Evolutionary conservation across 805 yeast species (phyloP).

Genomic region (Candida glaebosa): DNA sequence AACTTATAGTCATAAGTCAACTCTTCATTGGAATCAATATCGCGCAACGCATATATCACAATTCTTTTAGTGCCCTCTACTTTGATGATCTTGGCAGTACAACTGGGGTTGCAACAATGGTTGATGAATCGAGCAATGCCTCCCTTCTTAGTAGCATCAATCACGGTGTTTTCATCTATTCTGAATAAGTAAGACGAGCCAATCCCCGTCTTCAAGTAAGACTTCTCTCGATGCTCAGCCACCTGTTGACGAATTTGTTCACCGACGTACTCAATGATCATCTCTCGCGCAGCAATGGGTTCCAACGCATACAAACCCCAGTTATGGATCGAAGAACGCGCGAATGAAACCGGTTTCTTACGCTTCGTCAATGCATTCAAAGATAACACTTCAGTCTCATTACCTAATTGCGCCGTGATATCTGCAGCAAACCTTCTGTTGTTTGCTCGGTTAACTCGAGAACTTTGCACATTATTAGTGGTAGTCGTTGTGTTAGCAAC

Average conservation of each 20-base stretch:
- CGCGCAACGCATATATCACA: constrained; percentile 89
- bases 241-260: constrained; percentile 91
- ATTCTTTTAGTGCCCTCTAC: constrained; percentile 93
- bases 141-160: constrained; percentile 96
- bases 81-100: constrained; percentile 93
- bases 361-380: constrained; percentile 86
- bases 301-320: constrained; percentile 98
- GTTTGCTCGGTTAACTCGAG: constrained; percentile 82
- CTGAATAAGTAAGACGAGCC: constrained; percentile 93
- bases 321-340: constrained; percentile 93
- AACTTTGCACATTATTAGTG: constrained; percentile 46
- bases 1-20: constrained; percentile 95
- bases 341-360: constrained; percentile 93
- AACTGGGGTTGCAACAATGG: constrained; percentile 96
- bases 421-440: constrained; percentile 89
- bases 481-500: constrained; percentile 6
- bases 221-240: constrained; percentile 86
- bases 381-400: constrained; percentile 77
- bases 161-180: constrained; percentile 89
- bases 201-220: constrained; percentile 84
- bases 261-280: constrained; percentile 98
- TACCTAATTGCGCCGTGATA: constrained; percentile 76
- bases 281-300: constrained; percentile 92
- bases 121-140: constrained; percentile 96
- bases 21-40: constrained; percentile 85